Evolutionary conservation across 345 rosid genomes (phyloP).

Genomic region (Populus ilicifolia): DNA sequence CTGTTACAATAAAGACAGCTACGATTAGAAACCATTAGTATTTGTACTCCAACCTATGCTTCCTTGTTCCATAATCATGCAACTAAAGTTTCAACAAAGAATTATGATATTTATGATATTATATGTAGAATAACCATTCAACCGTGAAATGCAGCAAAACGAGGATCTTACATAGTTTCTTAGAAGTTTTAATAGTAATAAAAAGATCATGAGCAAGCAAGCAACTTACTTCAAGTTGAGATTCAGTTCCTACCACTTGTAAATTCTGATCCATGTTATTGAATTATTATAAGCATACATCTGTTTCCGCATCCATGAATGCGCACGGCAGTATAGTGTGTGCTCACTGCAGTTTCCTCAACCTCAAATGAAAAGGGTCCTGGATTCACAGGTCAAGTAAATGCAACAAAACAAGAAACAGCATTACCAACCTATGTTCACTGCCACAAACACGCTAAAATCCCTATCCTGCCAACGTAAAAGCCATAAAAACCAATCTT

Average conservation of each 20-base stretch:
- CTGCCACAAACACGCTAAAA: background rate
- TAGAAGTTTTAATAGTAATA: background rate
- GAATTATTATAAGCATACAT: slow-evolving; percentile 12
- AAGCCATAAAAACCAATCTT: background rate
- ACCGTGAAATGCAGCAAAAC: background rate
- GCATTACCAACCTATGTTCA: background rate
- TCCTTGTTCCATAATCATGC: background rate
- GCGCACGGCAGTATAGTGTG: slow-evolving; percentile 1
- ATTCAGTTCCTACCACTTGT: slow-evolving; percentile 25
- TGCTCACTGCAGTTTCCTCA: background rate
- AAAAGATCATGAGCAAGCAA: background rate
- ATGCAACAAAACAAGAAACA: slow-evolving; percentile 16
- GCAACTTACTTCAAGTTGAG: slow-evolving; percentile 40
- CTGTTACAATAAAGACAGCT: slow-evolving; percentile 26
- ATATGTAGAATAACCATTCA: background rate
- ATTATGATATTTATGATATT: too few relatives aligned
- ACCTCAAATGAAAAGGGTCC: slow-evolving; percentile 20
- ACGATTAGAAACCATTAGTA: background rate
- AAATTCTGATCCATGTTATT: slow-evolving; percentile 45
- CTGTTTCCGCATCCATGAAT: slow-evolving; percentile 8
- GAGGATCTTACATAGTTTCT: background rate
- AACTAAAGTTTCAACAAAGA: background rate
- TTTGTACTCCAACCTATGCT: background rate
- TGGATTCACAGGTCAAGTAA: slow-evolving; percentile 14
- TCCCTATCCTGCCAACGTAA: background rate